Evolutionary conservation across 352 stramenopile genomes (phyloP), one percentile per base, ranked within the genome.

Genomic region (Phytophthora pluvialis): DNA sequence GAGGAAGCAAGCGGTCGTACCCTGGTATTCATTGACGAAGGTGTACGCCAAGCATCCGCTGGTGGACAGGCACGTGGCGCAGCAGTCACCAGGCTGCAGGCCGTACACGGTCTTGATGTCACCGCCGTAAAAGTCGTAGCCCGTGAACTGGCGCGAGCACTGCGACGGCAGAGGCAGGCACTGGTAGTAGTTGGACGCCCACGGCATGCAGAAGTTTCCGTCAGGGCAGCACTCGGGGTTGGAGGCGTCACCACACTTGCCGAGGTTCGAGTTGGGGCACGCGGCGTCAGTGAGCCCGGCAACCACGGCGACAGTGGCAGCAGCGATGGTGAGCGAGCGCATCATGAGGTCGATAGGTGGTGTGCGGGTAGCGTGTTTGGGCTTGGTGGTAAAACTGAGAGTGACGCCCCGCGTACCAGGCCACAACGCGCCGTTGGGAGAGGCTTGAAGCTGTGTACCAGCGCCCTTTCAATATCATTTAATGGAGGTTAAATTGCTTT

Each of bases 111-210:
- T 72, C 16, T 65, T 64, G 57, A 88, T 72, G 45, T 83, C 73
- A 25, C 78, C 78, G 26, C 75, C 77, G 56, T 75, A 75, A 36
- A 86, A 83, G 51, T 89, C 80, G 33, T 78, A 70, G 47, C 77
- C 66, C 1, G 72, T 79, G 33, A 73, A 77, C 36, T 82, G 73
- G 9, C 67, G 65, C 25, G 64, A 48, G 53, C 76, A 84, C 57
- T 77, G 45, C 11, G 55, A 54, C 1, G 76, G 76, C 26, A 72
- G 46, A 13, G 52, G 32, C 31, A 82, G 15, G 39, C 73, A 82
- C 63, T 84, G 67, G 60, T 81, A 81, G 50, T 68, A 73, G 21
- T 52, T 57, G 21, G 65, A 9, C 16, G 62, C 68, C 75, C 69
- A 83, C 10, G 70, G 67, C 65, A 81, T 80, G 62, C 72, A 82